phyloP scores from a whole-genome alignment of 1,139 yeast species.

The Oligophagozyma castellii region DNA sequence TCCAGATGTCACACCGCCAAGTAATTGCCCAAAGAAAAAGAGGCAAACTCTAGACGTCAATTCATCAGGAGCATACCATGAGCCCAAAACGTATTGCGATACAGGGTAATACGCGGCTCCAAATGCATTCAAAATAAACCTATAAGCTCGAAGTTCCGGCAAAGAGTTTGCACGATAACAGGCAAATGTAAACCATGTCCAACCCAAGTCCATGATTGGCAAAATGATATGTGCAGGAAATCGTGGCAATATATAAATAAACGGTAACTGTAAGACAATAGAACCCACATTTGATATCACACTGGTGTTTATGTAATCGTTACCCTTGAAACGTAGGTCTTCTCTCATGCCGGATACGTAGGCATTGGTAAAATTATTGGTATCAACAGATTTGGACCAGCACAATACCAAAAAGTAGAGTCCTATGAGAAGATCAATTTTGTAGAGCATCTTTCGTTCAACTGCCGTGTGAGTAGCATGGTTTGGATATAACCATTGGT shows the following conservation, averaged over 20 bases:
- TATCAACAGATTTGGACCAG: conserved; percentile 61
- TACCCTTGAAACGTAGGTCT: conserved; percentile 47
- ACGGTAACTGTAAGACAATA: conserved; percentile 42
- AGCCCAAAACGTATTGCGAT: conserved; percentile 51
- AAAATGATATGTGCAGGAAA: conserved; percentile 41
- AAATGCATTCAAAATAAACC: conserved; percentile 50
- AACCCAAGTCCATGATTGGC: conserved; percentile 45
- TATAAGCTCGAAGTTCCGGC: conserved; percentile 38
- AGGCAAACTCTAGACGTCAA: conserved; percentile 28
- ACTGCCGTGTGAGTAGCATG: conserved; percentile 43
- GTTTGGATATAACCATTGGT: conserved; percentile 27
- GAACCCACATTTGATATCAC: conserved; percentile 47
- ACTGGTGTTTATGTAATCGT: conserved; percentile 48
- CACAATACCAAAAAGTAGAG: conserved; percentile 48
- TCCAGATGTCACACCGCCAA: conserved; percentile 45
- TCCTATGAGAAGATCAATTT: conserved; percentile 48
- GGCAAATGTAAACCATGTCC: conserved; percentile 55
- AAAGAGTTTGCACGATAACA: conserved; percentile 35
- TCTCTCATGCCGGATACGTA: conserved; percentile 54
- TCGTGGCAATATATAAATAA: conserved; percentile 30
- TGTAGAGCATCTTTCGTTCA: conserved; percentile 39
- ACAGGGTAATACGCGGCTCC: conserved; percentile 55
- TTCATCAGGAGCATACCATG: conserved; percentile 56
- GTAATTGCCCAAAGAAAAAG: conserved; percentile 36
- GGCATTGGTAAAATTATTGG: conserved; percentile 46